A percentile compares a stretch with the other conserved stretches of the same genome.
These are phyloP conservation scores for Lactarius akahatsu DNA, from an alignment of 768 basidiomycete genomes.

Conservation along the genomic window DNA sequence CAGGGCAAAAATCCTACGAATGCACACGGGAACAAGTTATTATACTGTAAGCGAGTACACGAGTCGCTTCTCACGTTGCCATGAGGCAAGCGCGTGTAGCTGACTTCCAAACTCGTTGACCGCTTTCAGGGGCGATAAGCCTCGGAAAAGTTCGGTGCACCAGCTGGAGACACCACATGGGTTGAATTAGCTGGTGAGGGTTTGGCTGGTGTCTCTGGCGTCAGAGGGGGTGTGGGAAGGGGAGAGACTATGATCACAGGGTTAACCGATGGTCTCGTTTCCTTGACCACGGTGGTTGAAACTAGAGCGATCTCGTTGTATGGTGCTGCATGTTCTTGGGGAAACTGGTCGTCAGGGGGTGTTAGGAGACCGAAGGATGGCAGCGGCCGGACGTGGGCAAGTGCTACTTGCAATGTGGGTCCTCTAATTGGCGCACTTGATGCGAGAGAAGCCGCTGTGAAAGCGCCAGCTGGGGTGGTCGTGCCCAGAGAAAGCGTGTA, in stretches of 20 bases:
- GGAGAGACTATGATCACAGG: neutral
- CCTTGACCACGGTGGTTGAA: neutral
- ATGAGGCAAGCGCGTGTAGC: neutral
- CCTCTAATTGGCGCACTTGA: neutral
- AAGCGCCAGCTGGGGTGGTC: neutral
- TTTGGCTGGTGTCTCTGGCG: neutral
- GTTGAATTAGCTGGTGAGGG: neutral
- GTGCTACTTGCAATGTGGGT: neutral
- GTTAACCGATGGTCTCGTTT: neutral
- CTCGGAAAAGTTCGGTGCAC: neutral
- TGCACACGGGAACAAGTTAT: neutral
- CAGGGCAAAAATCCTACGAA: neutral
- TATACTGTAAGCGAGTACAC: too few species aligned
- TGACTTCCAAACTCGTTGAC: neutral
- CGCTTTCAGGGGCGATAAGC: neutral
- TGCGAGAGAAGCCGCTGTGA: neutral
- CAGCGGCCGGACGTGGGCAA: neutral
- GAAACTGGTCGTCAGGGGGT: neutral
- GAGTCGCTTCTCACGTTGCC: neutral
- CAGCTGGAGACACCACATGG: neutral
- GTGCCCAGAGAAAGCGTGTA: neutral
- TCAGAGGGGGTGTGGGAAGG: constrained; percentile 6
- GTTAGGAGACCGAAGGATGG: neutral
- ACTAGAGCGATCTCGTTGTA: neutral
- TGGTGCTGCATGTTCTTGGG: neutral